phyloP scores from a whole-genome alignment of 352 stramenopile genomes.

The Aphanomyces invadans region DNA sequence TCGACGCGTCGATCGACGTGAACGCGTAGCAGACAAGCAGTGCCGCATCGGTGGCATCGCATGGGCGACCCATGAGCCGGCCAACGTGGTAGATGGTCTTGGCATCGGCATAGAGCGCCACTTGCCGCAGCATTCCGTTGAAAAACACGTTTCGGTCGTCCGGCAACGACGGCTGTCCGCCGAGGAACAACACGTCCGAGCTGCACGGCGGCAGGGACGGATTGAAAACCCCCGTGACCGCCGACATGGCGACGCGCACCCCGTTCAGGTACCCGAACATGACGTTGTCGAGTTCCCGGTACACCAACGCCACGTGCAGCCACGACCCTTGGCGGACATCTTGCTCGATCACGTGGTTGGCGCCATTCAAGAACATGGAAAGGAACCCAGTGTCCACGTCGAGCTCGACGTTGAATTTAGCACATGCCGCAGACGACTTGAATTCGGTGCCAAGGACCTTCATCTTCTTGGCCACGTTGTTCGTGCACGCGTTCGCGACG shows the following conservation, averaged over 20 bases:
- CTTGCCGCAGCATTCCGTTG: neutral
- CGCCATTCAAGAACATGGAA: neutral
- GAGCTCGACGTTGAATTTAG: conserved; percentile 10
- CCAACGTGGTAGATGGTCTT: conserved; percentile 2
- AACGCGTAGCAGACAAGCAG: conserved; percentile 18
- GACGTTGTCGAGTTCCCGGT: neutral
- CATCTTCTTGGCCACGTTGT: conserved; percentile 6
- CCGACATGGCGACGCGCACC: neutral
- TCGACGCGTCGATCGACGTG: neutral
- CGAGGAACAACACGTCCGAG: neutral
- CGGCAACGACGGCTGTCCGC: neutral
- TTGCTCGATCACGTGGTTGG: neutral
- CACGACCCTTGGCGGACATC: neutral
- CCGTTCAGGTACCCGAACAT: conserved; percentile 15
- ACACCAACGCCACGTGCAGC: conserved; percentile 14
- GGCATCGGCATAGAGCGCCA: neutral
- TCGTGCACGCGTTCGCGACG: conserved; percentile 5
- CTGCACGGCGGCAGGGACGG: neutral
- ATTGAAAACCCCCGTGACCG: neutral
- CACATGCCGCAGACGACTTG: neutral
- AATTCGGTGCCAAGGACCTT: conserved; percentile 11
- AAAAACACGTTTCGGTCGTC: conserved; percentile 6
- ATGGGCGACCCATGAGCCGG: neutral
- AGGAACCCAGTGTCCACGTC: conserved; percentile 9
- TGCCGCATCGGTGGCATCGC: neutral